phyloP scores from a whole-genome alignment of 345 rosid genomes.

The Populus pruinosa region DNA sequence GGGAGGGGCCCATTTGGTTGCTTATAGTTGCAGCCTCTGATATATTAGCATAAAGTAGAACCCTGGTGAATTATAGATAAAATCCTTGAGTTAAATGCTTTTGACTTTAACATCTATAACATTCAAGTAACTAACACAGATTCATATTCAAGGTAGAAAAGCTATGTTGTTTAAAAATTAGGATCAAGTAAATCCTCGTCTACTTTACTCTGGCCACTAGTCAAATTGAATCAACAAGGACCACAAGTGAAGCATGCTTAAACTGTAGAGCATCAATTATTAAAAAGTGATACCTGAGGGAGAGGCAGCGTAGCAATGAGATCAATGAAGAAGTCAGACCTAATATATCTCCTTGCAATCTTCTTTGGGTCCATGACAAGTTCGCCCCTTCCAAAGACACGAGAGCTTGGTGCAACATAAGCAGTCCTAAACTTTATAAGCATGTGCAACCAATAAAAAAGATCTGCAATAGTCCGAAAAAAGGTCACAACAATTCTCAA shows the following conservation, averaged over 20 bases:
- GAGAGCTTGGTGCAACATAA: constrained; percentile 73
- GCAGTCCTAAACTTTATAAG: constrained; percentile 87
- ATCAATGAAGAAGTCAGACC: constrained; percentile 78
- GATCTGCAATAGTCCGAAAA: constrained; percentile 75
- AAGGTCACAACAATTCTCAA: constrained; percentile 63
- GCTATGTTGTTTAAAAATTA: too few species aligned
- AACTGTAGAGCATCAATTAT: background rate
- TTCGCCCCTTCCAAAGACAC: constrained; percentile 93
- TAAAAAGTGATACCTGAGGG: constrained; percentile 60
- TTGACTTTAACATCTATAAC: background rate
- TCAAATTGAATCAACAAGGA: background rate
- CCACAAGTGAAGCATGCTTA: background rate
- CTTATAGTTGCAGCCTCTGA: background rate
- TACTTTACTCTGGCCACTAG: background rate
- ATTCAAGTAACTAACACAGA: background rate
- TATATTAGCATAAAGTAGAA: background rate
- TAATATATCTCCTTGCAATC: constrained; percentile 66
- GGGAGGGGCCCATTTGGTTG: background rate
- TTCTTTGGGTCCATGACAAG: constrained; percentile 86
- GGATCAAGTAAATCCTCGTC: background rate
- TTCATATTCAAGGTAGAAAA: background rate
- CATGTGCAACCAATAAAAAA: constrained; percentile 78
- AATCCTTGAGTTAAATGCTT: background rate
- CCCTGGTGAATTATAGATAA: background rate
- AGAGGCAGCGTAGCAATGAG: constrained; percentile 86